phyloP scores from a whole-genome alignment of 139 green algal genomes.

The Parachlorella kessleri region DNA sequence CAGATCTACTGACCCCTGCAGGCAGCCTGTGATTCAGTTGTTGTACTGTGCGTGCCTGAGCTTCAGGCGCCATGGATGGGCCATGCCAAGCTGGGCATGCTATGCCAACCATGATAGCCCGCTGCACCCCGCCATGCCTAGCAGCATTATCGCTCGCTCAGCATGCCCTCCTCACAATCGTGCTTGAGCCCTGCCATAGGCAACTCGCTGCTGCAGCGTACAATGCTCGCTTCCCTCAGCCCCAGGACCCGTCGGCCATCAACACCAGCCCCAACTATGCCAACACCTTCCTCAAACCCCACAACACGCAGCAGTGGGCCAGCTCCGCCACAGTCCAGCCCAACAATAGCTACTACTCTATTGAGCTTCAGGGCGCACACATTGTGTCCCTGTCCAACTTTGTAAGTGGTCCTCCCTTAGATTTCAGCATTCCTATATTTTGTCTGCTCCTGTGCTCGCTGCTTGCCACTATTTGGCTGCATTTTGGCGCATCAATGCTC shows the following conservation, averaged over 20 bases:
- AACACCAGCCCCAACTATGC: background rate
- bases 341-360: background rate
- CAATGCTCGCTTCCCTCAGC: background rate
- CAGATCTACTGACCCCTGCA: background rate
- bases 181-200: no score
- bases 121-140: background rate
- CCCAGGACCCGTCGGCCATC: background rate
- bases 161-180: no score
- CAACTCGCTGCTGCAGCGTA: background rate
- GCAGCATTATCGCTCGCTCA: no score
- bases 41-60: background rate
- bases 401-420: no score
- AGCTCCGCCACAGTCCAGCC: background rate
- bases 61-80: no score
- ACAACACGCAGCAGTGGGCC: background rate
- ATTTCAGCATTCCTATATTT: no score
- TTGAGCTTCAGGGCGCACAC: conserved; percentile 1
- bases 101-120: no score
- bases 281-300: background rate
- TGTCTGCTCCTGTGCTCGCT: no score
- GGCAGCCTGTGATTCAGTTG: background rate
- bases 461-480: no score
- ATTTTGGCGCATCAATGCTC: no score
- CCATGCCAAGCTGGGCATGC: no score
- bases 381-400: conserved; percentile 16